Evolutionary conservation across 2,329 filamentous ascomycete genomes (phyloP).

Genomic region (Penicillium sp.): DNA sequence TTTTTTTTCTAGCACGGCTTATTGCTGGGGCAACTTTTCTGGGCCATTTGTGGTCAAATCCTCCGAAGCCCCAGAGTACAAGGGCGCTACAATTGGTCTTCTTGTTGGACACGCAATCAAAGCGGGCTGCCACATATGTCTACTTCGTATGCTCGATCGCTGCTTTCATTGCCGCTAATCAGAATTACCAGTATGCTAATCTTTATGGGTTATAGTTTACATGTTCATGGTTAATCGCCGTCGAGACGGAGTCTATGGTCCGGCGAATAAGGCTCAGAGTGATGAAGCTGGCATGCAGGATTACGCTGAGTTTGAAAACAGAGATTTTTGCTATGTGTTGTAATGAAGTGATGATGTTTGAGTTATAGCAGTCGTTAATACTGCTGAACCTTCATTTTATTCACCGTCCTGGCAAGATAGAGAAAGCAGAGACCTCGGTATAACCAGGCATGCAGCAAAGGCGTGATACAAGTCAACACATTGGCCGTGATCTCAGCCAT

Average conservation of each 20-base stretch:
- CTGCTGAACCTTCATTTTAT: too few species aligned
- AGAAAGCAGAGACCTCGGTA: too few species aligned
- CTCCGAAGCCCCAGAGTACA: conserved; percentile 39
- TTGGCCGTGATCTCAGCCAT: too few species aligned
- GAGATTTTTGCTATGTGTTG: conserved; percentile 49
- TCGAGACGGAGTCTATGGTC: conserved; percentile 40
- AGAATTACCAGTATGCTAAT: too few species aligned
- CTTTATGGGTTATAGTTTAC: conserved; percentile 29
- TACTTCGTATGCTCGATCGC: conserved; percentile 43
- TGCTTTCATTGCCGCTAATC: too few species aligned
- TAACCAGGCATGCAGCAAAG: too few species aligned
- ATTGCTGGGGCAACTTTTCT: conserved; percentile 48
- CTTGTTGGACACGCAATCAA: conserved; percentile 48
- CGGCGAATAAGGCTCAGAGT: conserved; percentile 39
- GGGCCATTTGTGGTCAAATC: conserved; percentile 45
- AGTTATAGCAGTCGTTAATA: too few species aligned
- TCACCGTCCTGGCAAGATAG: too few species aligned
- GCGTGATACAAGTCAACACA: too few species aligned
- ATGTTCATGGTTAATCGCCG: conserved; percentile 42
- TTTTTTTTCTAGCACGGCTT: conserved; percentile 36
- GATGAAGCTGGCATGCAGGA: conserved; percentile 50
- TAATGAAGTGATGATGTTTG: too few species aligned
- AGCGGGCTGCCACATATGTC: conserved; percentile 39
- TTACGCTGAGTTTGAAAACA: conserved; percentile 46
- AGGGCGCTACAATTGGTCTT: conserved; percentile 45